phyloP scores from a whole-genome alignment of 2,329 filamentous ascomycete species.

The Phialophora expanda region DNA sequence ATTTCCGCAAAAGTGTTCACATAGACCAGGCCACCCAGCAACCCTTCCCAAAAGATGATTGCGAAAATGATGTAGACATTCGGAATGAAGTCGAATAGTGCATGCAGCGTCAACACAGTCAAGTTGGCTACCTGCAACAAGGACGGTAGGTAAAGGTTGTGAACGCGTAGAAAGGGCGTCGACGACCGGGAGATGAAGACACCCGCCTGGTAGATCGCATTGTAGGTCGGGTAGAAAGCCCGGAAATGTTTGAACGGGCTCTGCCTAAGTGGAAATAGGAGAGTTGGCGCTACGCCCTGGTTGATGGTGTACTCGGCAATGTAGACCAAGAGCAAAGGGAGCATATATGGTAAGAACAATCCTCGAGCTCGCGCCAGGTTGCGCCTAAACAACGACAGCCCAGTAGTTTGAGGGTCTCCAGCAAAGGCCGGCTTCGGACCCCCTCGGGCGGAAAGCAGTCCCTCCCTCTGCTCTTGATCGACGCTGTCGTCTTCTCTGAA shows the following conservation, averaged over 20 bases:
- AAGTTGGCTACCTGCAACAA: constrained; percentile 83
- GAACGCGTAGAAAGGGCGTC: constrained; percentile 82
- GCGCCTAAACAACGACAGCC: constrained; percentile 50
- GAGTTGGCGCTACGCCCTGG: constrained; percentile 86
- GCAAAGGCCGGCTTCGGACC: constrained; percentile 26
- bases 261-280: constrained; percentile 78
- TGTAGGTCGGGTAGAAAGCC: constrained; percentile 92
- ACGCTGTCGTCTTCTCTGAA: constrained; percentile 49
- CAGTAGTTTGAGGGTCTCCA: constrained; percentile 19
- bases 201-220: constrained; percentile 90
- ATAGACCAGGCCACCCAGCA: constrained; percentile 89
- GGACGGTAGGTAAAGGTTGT: constrained; percentile 79
- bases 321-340: constrained; percentile 89
- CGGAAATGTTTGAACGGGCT: constrained; percentile 82
- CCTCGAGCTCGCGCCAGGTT: constrained; percentile 69
- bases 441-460: constrained; percentile 42
- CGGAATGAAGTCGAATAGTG: constrained; percentile 79
- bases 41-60: constrained; percentile 90
- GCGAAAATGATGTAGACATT: constrained; percentile 83
- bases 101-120: constrained; percentile 72
- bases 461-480: constrained; percentile 43
- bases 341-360: constrained; percentile 82
- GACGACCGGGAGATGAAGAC: constrained; percentile 95
- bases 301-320: constrained; percentile 98
- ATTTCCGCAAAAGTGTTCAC: constrained; percentile 97